Evolutionary conservation across 1,139 yeast genomes (phyloP), one percentile per base, ranked within the genome.

Genomic region (Hyphopichia burtonii): DNA sequence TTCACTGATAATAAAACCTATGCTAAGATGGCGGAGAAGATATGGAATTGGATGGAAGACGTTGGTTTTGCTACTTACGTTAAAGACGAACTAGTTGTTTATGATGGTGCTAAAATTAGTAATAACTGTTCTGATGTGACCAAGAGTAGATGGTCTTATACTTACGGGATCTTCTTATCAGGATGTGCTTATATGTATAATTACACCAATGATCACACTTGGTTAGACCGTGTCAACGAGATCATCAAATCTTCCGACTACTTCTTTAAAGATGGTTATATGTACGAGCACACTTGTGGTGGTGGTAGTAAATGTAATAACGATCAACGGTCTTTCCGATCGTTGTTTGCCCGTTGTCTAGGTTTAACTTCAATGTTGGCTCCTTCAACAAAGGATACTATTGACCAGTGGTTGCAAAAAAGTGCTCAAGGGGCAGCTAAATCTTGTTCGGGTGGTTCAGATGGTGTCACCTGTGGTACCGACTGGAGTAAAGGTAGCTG

Each of bases 311-410:
- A 61, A 23, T 87, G 96, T 65, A 79, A 84, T 63, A 79, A 74
- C 45, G 96, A 87, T 68, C 93, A 87, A 68, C 69, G 87, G 42
- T 76, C 88, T 19, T 87, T 87, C 72, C 83, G 85, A 65, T 87
- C 89, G 2, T 76, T 85, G 48, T 81, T 83, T 55, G 62, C 89
- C 17, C 74, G 93, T 49, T 78, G 78, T 59, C 63, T 87, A 53
- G 89, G 86, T 0, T 63, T 73, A 45, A 73, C 90, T 1, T 72
- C 82, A 31, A 65, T 67, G 42, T 62, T 87, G 54, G 81, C 80
- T 12, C 84, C 90, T 0, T 59, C 65, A 15, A 64, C 80, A 23
- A 57, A 59, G 27, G 71, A 64, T 16, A 56, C 55, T 5, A 75
- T 86, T 40, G 56, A 62, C 56, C 63, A 67, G 1, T 66, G 76